A percentile compares a stretch with the other conserved stretches of the same genome.
phyloP scores from a whole-genome alignment of 1,284 basidiomycete species.

The Megacollybia platyphylla region DNA sequence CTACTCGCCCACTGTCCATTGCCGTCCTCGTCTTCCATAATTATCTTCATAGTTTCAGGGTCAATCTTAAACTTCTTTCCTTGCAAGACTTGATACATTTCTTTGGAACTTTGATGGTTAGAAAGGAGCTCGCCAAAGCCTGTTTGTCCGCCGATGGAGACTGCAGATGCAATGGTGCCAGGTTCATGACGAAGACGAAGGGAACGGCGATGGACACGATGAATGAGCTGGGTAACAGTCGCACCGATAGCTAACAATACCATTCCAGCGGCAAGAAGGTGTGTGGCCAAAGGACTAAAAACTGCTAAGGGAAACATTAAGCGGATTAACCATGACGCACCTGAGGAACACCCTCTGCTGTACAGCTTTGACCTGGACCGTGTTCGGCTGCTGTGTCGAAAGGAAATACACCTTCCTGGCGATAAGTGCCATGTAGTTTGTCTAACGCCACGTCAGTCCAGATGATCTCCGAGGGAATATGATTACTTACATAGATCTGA shows the following conservation, averaged over 20 bases:
- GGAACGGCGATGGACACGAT: conserved; percentile 25
- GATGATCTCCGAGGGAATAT: not conserved
- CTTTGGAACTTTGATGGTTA: conserved; percentile 20
- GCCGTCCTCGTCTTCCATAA: conserved; percentile 36
- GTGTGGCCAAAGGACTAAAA: conserved; percentile 26
- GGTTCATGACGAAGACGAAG: conserved; percentile 31
- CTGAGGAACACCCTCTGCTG: conserved; percentile 31
- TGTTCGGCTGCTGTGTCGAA: conserved; percentile 15
- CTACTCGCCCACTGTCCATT: conserved; percentile 19
- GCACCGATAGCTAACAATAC: conserved; percentile 28
- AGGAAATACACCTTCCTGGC: conserved; percentile 39
- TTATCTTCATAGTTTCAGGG: conserved; percentile 29
- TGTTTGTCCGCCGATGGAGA: conserved; percentile 36
- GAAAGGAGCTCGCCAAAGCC: conserved; percentile 29
- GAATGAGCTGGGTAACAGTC: conserved; percentile 29
- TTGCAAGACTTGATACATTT: conserved; percentile 23
- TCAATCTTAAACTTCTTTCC: conserved; percentile 36
- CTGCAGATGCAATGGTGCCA: conserved; percentile 41
- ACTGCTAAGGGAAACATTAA: not conserved
- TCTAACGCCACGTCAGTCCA: conserved; percentile 14
- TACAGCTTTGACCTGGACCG: conserved; percentile 26
- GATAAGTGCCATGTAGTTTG: conserved; percentile 34
- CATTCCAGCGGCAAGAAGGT: conserved; percentile 28
- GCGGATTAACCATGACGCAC: conserved; percentile 13
- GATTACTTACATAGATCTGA: conserved; percentile 30